Conservation (phyloP, 164 flowering plant genomes). For the Cinnamomum micranthum region DNA sequence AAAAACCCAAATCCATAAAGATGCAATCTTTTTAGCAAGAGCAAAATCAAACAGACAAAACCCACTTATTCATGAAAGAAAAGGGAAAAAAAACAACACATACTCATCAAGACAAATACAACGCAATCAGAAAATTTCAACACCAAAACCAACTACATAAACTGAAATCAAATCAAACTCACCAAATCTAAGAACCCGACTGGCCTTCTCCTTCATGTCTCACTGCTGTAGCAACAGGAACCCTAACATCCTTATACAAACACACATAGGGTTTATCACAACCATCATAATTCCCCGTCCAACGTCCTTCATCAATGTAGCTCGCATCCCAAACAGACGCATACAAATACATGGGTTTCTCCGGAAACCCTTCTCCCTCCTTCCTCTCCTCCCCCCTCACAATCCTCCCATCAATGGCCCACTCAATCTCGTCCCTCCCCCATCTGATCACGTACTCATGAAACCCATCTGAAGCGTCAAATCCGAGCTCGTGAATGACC, state of each 20-base stretch:
- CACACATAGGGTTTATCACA: conserved; percentile 51
- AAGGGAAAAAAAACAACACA: background rate
- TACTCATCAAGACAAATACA: background rate
- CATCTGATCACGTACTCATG: conserved; percentile 52
- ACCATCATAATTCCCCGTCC: conserved; percentile 42
- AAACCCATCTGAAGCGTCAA: conserved; percentile 46
- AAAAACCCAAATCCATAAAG: background rate
- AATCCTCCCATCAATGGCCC: conserved; percentile 48
- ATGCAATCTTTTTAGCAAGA: background rate
- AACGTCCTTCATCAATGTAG: conserved; percentile 44
- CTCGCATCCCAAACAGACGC: conserved; percentile 65
- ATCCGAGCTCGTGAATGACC: conserved; percentile 44
- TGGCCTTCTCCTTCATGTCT: conserved; percentile 7
- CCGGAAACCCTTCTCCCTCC: conserved; percentile 35
- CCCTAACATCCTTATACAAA: conserved; percentile 34
- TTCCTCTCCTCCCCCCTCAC: conserved; percentile 39
- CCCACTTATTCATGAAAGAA: background rate
- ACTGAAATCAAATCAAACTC: conserved; percentile 4
- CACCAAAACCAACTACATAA: no score
- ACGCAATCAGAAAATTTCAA: background rate
- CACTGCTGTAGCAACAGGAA: conserved; percentile 26
- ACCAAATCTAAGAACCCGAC: conserved; percentile 5
- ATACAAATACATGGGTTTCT: conserved; percentile 53
- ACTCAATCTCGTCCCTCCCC: conserved; percentile 35
- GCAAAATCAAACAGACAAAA: background rate